These are phyloP conservation scores for Gamarada debralockiae DNA, from an alignment of 495 filamentous ascomycete genomes.

Conservation along the genomic window DNA sequence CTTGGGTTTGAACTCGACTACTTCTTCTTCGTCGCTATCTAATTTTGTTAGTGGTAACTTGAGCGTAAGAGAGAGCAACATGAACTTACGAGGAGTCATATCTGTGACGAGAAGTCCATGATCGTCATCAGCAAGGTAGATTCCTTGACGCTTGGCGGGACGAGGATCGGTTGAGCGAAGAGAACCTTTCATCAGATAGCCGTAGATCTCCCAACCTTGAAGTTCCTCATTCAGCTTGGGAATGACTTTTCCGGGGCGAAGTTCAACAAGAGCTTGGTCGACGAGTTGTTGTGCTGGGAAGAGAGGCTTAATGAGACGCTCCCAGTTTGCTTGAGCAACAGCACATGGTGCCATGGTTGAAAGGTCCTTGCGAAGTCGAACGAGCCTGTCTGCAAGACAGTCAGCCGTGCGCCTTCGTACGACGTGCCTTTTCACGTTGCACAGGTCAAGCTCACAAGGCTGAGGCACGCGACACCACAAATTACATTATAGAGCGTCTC, in stretches of 20 bases:
- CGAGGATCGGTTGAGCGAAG: constrained; percentile 17
- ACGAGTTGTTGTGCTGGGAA: constrained; percentile 19
- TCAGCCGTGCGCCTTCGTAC: background rate
- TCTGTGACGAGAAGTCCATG: constrained; percentile 75
- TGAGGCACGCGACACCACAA: no score
- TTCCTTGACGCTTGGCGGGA: constrained; percentile 45
- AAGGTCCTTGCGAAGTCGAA: constrained; percentile 23
- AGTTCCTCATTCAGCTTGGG: constrained; percentile 49
- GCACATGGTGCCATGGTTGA: constrained; percentile 18
- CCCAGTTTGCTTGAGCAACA: constrained; percentile 12
- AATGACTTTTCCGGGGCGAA: constrained; percentile 19
- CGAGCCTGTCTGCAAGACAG: constrained; percentile 18
- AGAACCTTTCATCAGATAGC: background rate
- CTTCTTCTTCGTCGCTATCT: constrained; percentile 4
- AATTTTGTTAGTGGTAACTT: background rate
- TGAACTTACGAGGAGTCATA: constrained; percentile 55
- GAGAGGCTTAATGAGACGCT: constrained; percentile 11
- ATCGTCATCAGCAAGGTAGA: constrained; percentile 56
- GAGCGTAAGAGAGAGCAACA: background rate
- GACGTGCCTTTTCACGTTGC: no score
- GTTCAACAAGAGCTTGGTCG: constrained; percentile 22
- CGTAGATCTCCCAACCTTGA: constrained; percentile 29
- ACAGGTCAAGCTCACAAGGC: no score
- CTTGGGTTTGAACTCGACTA: constrained; percentile 87
- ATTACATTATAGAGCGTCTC: no score